A percentile compares a stretch with the other conserved stretches of the same genome.
Evolutionary conservation across 176 grass and related monocot species (phyloP).

Genomic region (Carex scoparia): DNA sequence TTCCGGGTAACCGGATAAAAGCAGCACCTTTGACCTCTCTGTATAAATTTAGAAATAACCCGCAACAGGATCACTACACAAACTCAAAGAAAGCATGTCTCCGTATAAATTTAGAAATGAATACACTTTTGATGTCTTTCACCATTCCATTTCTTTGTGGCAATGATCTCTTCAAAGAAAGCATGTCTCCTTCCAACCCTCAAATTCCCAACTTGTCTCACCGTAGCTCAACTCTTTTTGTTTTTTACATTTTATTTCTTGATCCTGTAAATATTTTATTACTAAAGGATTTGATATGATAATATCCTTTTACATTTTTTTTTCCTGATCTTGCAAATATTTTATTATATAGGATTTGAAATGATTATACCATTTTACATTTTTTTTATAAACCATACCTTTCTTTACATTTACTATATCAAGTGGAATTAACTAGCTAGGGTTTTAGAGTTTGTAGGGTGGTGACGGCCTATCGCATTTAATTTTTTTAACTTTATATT

Average conservation of each 20-base stretch:
- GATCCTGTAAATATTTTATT: neutral
- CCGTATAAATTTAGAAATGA: neutral
- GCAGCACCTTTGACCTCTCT: too few species aligned
- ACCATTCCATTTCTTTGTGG: conserved; percentile 3
- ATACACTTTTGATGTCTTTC: neutral
- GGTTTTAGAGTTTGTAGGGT: conserved; percentile 1
- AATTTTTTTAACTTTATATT: neutral
- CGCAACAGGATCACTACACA: too few species aligned
- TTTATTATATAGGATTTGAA: neutral
- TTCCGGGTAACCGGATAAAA: too few species aligned
- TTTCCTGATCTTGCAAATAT: neutral
- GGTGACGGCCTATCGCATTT: neutral
- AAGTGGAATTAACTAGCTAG: neutral
- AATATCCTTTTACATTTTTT: neutral
- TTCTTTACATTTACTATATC: neutral
- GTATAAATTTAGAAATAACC: too few species aligned
- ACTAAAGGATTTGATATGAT: neutral
- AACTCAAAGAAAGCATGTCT: too few species aligned
- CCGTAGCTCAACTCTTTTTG: neutral
- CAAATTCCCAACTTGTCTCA: conserved; percentile 1
- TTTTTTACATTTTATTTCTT: neutral
- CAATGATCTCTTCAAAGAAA: neutral
- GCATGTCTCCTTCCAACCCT: conserved; percentile 11
- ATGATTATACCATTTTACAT: neutral
- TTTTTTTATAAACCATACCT: too few species aligned